A percentile compares a stretch with the other conserved stretches of the same genome.
Evolutionary conservation across 257 asterid species (phyloP).

Genomic region (Gentiana dahurica): DNA sequence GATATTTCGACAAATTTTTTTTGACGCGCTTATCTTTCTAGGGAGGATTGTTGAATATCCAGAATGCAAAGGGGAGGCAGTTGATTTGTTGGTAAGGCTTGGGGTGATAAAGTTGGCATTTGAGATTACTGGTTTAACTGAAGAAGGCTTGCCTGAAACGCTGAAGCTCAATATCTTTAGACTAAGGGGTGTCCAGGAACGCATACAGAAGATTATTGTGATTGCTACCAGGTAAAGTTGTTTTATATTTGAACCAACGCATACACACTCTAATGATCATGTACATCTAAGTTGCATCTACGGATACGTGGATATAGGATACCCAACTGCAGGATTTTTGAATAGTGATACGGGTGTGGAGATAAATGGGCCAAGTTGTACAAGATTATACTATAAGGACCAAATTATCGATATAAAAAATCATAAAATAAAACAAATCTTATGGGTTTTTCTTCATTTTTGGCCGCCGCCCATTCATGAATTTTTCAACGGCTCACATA

Average conservation of each 20-base stretch:
- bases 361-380: too few species aligned
- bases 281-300: too few species aligned
- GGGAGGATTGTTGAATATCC: conserved; percentile 30
- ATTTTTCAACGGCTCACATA: too few species aligned
- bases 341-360: too few species aligned
- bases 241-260: not conserved
- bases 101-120: conserved; percentile 72
- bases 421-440: too few species aligned
- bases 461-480: too few species aligned
- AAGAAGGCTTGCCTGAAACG: conserved; percentile 80
- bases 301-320: too few species aligned
- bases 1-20: not conserved
- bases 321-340: too few species aligned
- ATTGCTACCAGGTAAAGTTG: conserved; percentile 65
- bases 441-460: too few species aligned
- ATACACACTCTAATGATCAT: too few species aligned
- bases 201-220: conserved; percentile 77
- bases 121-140: conserved; percentile 58
- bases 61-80: conserved; percentile 75
- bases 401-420: too few species aligned
- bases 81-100: conserved; percentile 69
- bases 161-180: conserved; percentile 67
- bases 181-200: conserved; percentile 67
- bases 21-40: conserved; percentile 11
- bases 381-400: too few species aligned